Evolutionary conservation across 1,284 basidiomycete species (phyloP).

Genomic region (Sporisorium scitamineum): DNA sequence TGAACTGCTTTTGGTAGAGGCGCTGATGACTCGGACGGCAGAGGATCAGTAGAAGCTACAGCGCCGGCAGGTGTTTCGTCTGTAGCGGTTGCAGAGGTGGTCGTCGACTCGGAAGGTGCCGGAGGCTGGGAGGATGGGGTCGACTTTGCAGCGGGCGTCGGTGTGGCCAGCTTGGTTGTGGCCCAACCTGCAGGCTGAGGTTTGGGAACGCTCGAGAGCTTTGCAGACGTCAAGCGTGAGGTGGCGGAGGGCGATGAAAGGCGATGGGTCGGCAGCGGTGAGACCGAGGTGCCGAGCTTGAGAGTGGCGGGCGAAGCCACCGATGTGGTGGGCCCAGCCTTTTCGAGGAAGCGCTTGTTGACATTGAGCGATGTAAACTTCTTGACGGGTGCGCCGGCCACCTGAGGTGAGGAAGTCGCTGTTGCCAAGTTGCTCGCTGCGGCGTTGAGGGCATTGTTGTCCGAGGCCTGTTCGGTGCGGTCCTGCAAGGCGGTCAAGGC

Average conservation of each 20-base stretch:
- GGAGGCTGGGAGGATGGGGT: constrained; percentile 15
- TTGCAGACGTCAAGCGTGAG: constrained; percentile 46
- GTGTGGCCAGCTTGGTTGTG: constrained; percentile 29
- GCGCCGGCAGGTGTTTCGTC: constrained; percentile 5
- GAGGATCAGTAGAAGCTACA: constrained; percentile 18
- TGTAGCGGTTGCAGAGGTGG: constrained; percentile 5
- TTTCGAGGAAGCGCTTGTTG: constrained; percentile 67
- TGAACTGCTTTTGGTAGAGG: constrained; percentile 18
- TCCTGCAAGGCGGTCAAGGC: constrained; percentile 34
- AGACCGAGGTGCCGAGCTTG: constrained; percentile 41
- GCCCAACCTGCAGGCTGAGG: constrained; percentile 53
- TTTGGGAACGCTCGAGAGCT: constrained; percentile 53
- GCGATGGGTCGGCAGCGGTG: constrained; percentile 37
- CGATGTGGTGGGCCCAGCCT: constrained; percentile 50
- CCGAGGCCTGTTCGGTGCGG: constrained; percentile 7
- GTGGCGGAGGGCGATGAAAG: constrained; percentile 42
- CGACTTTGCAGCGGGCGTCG: constrained; percentile 23
- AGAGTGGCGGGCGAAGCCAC: constrained; percentile 22
- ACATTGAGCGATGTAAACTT: constrained; percentile 67
- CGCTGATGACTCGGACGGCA: constrained; percentile 40
- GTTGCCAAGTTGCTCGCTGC: constrained; percentile 11
- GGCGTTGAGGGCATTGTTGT: background rate
- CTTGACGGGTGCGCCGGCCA: constrained; percentile 35
- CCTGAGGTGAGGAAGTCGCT: constrained; percentile 18
- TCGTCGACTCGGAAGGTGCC: background rate